phyloP scores from a whole-genome alignment of 2,329 filamentous ascomycete species.

The Phaeosphaeriaceae sp. region DNA sequence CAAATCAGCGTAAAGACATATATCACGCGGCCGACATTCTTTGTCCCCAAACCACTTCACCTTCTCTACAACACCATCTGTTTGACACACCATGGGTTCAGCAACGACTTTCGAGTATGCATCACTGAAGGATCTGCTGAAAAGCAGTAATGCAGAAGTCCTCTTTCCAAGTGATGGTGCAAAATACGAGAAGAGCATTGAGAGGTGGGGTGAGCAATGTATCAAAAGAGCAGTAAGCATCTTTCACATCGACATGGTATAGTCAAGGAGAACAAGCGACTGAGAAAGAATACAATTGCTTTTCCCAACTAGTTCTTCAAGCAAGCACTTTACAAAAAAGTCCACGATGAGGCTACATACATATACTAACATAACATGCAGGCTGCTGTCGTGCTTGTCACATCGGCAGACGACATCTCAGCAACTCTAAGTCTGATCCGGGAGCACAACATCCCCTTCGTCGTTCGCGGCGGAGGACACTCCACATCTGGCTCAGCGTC shows the following conservation, averaged over 20 bases:
- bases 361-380: slow-evolving; percentile 6
- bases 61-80: not conserved
- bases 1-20: too few species aligned
- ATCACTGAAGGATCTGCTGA: slow-evolving; percentile 28
- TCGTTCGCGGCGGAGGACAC: slow-evolving; percentile 64
- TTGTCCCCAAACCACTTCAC: not conserved
- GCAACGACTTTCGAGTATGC: slow-evolving; percentile 18
- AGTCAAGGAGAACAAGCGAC: too few species aligned
- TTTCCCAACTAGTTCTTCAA: not conserved
- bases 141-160: slow-evolving; percentile 26
- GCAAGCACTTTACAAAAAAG: not conserved
- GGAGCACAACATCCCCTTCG: slow-evolving; percentile 54
- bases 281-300: too few species aligned
- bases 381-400: slow-evolving; percentile 31
- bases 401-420: slow-evolving; percentile 26
- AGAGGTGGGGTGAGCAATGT: slow-evolving; percentile 38
- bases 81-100: slow-evolving; percentile 14
- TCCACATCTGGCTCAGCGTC: slow-evolving; percentile 61
- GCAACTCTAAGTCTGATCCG: slow-evolving; percentile 31
- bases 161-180: slow-evolving; percentile 26
- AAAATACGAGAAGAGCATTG: slow-evolving; percentile 34
- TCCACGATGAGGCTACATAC: not conserved
- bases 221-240: slow-evolving; percentile 34
- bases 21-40: too few species aligned
- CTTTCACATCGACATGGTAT: not conserved